Percentiles rank a stretch among this genome's conserved stretches.
Evolutionary conservation across 1,284 basidiomycete genomes (phyloP).

Genomic region (Psilocybe mexicana): DNA sequence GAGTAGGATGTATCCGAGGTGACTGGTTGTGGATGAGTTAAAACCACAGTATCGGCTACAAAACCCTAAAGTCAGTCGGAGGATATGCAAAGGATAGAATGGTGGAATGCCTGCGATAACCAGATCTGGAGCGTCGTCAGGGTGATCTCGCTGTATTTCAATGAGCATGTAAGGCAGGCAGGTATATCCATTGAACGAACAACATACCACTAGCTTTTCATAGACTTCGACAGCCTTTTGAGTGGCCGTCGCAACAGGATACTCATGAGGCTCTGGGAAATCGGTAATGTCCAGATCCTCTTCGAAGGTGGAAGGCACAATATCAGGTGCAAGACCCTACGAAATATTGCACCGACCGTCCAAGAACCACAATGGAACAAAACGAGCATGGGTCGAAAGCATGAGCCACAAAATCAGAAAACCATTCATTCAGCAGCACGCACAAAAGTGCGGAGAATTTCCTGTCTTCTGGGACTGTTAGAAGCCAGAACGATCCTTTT

Average conservation of each 20-base stretch:
- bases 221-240: slow-evolving; percentile 96
- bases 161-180: background rate
- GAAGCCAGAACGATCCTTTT: slow-evolving; percentile 87
- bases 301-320: slow-evolving; percentile 86
- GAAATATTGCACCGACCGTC: background rate
- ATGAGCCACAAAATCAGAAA: slow-evolving; percentile 7
- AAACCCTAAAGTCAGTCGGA: background rate
- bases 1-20: slow-evolving; percentile 53
- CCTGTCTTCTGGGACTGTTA: slow-evolving; percentile 80
- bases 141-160: slow-evolving; percentile 51
- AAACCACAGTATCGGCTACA: slow-evolving; percentile 88
- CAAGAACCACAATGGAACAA: background rate
- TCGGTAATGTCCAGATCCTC: slow-evolving; percentile 76
- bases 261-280: slow-evolving; percentile 84
- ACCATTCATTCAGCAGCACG: slow-evolving; percentile 30
- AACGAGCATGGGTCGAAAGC: background rate
- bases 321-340: slow-evolving; percentile 86
- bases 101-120: slow-evolving; percentile 77
- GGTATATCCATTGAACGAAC: slow-evolving; percentile 2
- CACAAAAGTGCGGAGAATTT: slow-evolving; percentile 82
- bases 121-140: slow-evolving; percentile 87
- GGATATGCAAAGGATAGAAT: background rate
- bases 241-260: slow-evolving; percentile 90
- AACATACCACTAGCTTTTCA: slow-evolving; percentile 74
- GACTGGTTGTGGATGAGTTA: slow-evolving; percentile 72